A percentile compares a stretch with the other conserved stretches of the same genome.
phyloP scores from a whole-genome alignment of 1,139 yeast species.

The Protomyces gravidus region DNA sequence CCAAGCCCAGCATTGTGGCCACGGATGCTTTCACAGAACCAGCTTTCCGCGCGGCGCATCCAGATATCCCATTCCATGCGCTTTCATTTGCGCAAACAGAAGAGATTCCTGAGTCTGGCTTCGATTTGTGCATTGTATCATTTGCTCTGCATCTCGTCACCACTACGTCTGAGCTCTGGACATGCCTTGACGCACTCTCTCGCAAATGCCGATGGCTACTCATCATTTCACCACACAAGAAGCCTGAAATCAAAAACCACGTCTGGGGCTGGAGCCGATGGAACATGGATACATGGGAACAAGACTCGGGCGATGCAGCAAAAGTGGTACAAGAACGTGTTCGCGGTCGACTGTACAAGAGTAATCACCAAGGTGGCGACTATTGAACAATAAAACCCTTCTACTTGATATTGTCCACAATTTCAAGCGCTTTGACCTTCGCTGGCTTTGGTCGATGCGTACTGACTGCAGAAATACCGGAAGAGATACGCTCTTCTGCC shows the following conservation, averaged over 20 bases:
- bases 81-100: constrained; percentile 16
- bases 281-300: constrained; percentile 28
- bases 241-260: constrained; percentile 26
- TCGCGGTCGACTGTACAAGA: constrained; percentile 14
- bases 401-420: background rate
- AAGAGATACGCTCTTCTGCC: constrained; percentile 74
- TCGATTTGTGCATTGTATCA: constrained; percentile 17
- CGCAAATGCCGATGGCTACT: constrained; percentile 28
- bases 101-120: constrained; percentile 11
- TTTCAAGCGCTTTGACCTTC: background rate
- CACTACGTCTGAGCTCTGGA: constrained; percentile 18
- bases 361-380: constrained; percentile 11
- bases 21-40: constrained; percentile 29
- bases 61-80: constrained; percentile 19
- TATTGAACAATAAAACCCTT: background rate
- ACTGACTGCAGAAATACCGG: constrained; percentile 95
- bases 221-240: constrained; percentile 28
- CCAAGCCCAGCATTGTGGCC: constrained; percentile 12
- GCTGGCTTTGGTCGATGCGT: constrained; percentile 59
- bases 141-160: constrained; percentile 28
- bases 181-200: constrained; percentile 26
- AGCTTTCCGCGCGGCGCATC: constrained; percentile 25
- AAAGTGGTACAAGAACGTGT: constrained; percentile 23
- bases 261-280: constrained; percentile 30
- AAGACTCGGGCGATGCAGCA: constrained; percentile 8